Conservation (phyloP, 208 protist species). For the Strigomonas culicis region DNA sequence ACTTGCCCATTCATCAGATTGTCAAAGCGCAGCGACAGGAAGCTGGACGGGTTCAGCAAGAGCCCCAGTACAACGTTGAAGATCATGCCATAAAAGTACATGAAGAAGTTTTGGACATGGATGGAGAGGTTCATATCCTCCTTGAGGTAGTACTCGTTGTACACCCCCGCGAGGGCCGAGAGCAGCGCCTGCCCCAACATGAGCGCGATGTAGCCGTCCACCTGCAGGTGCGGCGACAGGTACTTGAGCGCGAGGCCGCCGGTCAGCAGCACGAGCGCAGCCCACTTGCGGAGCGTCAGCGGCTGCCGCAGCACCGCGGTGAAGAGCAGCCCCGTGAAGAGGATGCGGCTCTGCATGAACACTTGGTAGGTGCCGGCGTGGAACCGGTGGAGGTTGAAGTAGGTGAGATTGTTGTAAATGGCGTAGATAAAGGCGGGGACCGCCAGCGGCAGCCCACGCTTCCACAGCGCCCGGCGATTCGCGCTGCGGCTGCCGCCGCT, state of each 20-base stretch:
- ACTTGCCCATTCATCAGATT: neutral
- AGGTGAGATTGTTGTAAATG: conserved; percentile 84
- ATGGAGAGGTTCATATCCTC: conserved; percentile 48
- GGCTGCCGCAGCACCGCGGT: conserved; percentile 25
- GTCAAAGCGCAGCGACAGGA: neutral
- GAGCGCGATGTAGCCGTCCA: conserved; percentile 20
- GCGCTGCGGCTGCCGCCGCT: conserved; percentile 33
- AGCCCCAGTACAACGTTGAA: conserved; percentile 66
- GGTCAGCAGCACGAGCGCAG: conserved; percentile 39
- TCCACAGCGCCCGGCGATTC: conserved; percentile 29
- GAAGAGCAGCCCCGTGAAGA: conserved; percentile 61
- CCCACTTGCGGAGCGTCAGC: conserved; percentile 46
- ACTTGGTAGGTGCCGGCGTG: conserved; percentile 69
- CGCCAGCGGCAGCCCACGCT: conserved; percentile 35
- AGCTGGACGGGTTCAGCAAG: conserved; percentile 19
- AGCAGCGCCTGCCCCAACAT: conserved; percentile 52
- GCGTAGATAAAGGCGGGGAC: conserved; percentile 65
- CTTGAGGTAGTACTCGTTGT: conserved; percentile 78
- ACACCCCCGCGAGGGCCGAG: conserved; percentile 59
- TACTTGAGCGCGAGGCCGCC: conserved; percentile 57
- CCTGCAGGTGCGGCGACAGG: conserved; percentile 16
- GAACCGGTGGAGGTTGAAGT: conserved; percentile 53
- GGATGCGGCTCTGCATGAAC: conserved; percentile 76
- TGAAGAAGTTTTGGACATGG: conserved; percentile 79
- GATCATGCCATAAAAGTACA: conserved; percentile 67